These are phyloP conservation scores for Peronospora destructor DNA, from an alignment of 352 stramenopile genomes.

Conservation along the genomic window DNA sequence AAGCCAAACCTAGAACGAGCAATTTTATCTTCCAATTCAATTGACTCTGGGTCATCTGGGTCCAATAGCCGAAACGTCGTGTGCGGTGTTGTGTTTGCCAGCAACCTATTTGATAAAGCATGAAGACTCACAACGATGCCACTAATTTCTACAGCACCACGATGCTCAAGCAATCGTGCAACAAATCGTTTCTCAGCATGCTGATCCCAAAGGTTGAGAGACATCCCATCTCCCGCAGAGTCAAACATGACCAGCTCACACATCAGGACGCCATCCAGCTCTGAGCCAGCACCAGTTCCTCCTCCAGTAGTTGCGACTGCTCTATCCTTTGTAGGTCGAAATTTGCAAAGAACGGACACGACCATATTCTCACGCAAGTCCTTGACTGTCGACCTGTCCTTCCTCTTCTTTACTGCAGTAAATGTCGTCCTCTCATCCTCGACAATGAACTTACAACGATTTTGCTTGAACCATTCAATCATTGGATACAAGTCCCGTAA, in stretches of 20 bases:
- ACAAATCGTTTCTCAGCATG: constrained; percentile 46
- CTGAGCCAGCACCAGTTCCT: constrained; percentile 8
- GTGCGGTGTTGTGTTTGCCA: constrained; percentile 53
- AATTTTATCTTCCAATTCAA: constrained; percentile 23
- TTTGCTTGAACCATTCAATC: constrained; percentile 63
- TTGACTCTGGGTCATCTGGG: constrained; percentile 16
- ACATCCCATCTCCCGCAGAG: constrained; percentile 30
- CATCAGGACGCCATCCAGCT: constrained; percentile 38
- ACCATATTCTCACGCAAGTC: constrained; percentile 57
- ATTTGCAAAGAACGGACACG: constrained; percentile 36
- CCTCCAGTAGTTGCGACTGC: not conserved
- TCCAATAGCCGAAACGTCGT: constrained; percentile 38
- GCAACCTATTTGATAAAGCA: constrained; percentile 35
- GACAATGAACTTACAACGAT: constrained; percentile 38
- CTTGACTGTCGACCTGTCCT: constrained; percentile 27
- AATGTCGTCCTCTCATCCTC: not conserved
- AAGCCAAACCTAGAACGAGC: not conserved
- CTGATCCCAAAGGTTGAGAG: constrained; percentile 61
- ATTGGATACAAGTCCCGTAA: constrained; percentile 53
- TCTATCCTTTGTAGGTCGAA: constrained; percentile 9
- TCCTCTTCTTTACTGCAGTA: constrained; percentile 5
- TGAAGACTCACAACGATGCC: constrained; percentile 46
- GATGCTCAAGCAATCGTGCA: constrained; percentile 32
- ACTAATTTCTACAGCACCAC: constrained; percentile 29
- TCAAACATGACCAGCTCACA: constrained; percentile 48